Evolutionary conservation across 192 early-diverging fungal species (phyloP), one percentile per base, ranked within the genome.

Genomic region (Linnemannia schmuckeri): DNA sequence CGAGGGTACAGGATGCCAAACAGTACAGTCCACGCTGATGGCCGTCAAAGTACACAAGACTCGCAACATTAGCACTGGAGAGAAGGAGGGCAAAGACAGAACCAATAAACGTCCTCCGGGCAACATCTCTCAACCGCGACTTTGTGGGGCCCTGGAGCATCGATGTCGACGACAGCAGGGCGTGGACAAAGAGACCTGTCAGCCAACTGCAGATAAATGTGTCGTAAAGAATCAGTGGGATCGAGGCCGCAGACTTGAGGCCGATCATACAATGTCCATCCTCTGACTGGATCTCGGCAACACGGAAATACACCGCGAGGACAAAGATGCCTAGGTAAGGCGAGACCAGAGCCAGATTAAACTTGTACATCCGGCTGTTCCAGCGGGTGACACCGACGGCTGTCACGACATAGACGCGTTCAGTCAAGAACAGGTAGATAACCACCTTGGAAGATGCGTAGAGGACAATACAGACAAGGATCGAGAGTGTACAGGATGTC

Each of bases 371-470:
- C 13, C 66, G 76, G 6, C 83, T 77, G 55, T 80, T 78, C 70
- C 88, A 84, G n/a, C 91, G 77, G 9, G 78, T 68, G 46, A 88
- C 37, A 6, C 86, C 81, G 22, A 78, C 44, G 15, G 80, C 72
- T 12, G 80, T 82, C 6, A 82, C 86, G 35, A 88, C 47, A 27
- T 79, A 77, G 24, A 82, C 80, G 3, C 86, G 76, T 80, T 92
- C 91, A 6, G 80, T 87, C 68, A 92, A 82, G 80, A 89, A 92
- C 2, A 92, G 70, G 77, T 90, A 92, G 30, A 92, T 82, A 0
- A 90, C 41, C 9, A 92, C 61, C 40, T 92, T 92, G 74, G 81
- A 78, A 0, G 42, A 20, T 0, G 87, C 86, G 73, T 92, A 88
- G 30, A 92, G 76, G 47, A 88, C 42, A 33, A 89, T 87, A 42